phyloP scores from a whole-genome alignment of 441 rosid species.

The Geranium incanum region DNA sequence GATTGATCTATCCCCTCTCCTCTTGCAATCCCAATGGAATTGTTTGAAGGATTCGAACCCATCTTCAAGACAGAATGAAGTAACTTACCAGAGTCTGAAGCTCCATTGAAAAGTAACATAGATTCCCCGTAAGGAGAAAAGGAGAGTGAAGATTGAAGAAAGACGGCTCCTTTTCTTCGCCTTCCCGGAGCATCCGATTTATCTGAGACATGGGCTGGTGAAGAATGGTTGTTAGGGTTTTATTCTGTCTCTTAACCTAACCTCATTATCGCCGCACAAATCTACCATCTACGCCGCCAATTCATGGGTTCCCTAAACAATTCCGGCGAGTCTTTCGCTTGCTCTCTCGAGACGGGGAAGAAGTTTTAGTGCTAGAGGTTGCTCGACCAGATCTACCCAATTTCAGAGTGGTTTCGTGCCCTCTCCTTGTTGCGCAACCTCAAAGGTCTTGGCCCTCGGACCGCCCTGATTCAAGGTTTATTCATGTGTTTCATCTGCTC shows the following conservation, averaged over 20 bases:
- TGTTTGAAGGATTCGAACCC: no score
- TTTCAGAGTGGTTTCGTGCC: conserved; percentile 76
- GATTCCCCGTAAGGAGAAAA: neutral
- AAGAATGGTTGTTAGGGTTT: neutral
- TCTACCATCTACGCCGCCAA: neutral
- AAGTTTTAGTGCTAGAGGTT: conserved; percentile 56
- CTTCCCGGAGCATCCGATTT: neutral
- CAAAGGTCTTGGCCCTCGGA: conserved; percentile 68
- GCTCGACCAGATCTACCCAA: conserved; percentile 54
- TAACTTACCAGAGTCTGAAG: no score
- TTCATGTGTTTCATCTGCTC: neutral
- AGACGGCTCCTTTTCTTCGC: neutral
- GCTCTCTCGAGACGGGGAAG: conserved; percentile 37
- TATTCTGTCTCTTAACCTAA: neutral
- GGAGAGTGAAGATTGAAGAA: neutral
- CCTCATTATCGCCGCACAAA: neutral
- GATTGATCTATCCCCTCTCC: no score
- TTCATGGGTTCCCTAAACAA: conserved; percentile 26
- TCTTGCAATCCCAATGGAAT: no score
- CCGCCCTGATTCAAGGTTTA: conserved; percentile 63
- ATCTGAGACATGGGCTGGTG: neutral
- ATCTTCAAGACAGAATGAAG: no score
- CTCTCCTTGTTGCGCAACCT: conserved; percentile 93
- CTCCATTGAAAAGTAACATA: neutral
- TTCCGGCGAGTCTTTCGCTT: conserved; percentile 13